Conservation (phyloP, 805 yeast species). For the Sugiyamaella smithiae region DNA sequence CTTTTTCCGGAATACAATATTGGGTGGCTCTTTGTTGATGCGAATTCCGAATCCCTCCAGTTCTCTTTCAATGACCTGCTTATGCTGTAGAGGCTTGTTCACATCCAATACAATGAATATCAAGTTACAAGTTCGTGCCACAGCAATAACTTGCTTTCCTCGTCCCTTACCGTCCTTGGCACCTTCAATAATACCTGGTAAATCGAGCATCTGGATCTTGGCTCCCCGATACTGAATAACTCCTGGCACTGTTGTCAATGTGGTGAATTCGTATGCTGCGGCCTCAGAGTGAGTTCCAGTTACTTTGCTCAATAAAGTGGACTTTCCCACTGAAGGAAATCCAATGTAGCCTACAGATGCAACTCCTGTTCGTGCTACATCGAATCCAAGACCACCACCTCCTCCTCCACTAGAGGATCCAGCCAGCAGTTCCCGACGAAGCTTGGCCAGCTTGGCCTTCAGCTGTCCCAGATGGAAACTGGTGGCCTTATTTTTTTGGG, state of each 20-base stretch:
- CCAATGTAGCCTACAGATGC: constrained; percentile 98
- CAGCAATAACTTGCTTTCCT: constrained; percentile 98
- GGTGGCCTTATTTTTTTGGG: constrained; percentile 98
- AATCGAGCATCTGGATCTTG: constrained; percentile 94
- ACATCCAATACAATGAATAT: constrained; percentile 93
- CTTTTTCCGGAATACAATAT: constrained; percentile 84
- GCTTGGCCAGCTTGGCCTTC: constrained; percentile 92
- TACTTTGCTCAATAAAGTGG: constrained; percentile 75
- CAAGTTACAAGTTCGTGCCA: constrained; percentile 95
- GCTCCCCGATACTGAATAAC: constrained; percentile 95
- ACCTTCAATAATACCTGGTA: constrained; percentile 96
- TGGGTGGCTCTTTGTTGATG: constrained; percentile 88
- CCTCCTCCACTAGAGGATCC: constrained; percentile 77
- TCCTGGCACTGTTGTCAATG: constrained; percentile 97
- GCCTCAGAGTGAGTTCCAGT: constrained; percentile 97
- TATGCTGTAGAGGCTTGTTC: constrained; percentile 92
- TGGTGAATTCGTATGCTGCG: constrained; percentile 97
- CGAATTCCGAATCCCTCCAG: constrained; percentile 97
- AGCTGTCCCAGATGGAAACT: constrained; percentile 96
- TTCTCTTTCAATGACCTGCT: constrained; percentile 90
- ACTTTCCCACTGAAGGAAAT: constrained; percentile 87
- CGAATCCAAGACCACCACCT: constrained; percentile 91
- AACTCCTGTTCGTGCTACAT: constrained; percentile 98
- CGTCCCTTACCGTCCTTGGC: constrained; percentile 99
- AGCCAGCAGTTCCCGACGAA: constrained; percentile 85